Evolutionary conservation across 1,284 basidiomycete species (phyloP), one percentile per base, ranked within the genome.

Genomic region (Boletus coffeatus): DNA sequence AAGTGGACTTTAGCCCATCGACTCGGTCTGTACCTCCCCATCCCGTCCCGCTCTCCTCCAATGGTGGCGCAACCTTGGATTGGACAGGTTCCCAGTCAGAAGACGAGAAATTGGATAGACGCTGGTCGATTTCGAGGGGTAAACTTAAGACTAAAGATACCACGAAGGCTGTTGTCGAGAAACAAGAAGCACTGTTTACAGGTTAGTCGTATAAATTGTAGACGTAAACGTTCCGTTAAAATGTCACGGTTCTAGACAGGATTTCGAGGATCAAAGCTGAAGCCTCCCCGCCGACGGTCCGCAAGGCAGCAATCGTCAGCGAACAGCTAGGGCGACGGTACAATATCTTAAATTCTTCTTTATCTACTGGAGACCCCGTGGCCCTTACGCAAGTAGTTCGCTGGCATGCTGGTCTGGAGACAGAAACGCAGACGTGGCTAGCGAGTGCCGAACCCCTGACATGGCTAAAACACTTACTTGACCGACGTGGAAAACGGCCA

Each of bases 1-100:
- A 89, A 57, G 77, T 90, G 46, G 89, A 90, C 71, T 90, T 90
- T 69, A 84, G 86, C 67, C 88, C 89, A n/a, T 83, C 86, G 2
- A 82, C 82, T 14, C 80, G 81, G 18, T 70, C 75, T 18, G 71
- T 70, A 34, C 75, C 74, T 6, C 67, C 71, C 6, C 83, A 85
- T 65, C 84, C 83, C 16, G 81, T 91, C 7, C 89, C 89, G 0
- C 75, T 81, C 4, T 90, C 88, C 10, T 78, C 80, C 3, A 82
- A 90, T 69, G 83, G 85, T 61, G 89, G 89, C 8, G 75, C 77
- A 25, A 88, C 87, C 2, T 75, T 91, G 29, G 89, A 91, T 68
- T 91, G 89, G 89, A 80, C 82, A 16, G 78, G 80, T 14, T 70
- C 78, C 43, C 69, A 71, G 10, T 73, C 78, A 2, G 82, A 84